Evolutionary conservation across 1,139 yeast genomes (phyloP), one percentile per base, ranked within the genome.

Genomic region (Tardiomyces depauwii): DNA sequence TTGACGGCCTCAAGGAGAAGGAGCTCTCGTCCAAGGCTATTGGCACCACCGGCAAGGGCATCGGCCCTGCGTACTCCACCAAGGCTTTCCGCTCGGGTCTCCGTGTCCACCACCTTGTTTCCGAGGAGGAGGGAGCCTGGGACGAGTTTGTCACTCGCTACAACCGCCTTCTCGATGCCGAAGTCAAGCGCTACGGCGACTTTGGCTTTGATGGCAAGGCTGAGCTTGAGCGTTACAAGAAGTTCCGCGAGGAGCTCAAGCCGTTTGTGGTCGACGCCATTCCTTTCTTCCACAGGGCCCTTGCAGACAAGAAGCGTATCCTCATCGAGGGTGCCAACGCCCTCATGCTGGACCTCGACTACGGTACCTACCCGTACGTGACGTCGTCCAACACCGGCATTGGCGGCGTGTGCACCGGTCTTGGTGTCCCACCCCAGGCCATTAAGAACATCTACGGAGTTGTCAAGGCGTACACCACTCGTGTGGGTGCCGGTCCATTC

Each of bases 401-500:
- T 62, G 99, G 98, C 57, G 99, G 99, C 67, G 98, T 91, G 47
- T 74, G 89, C 61, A 91, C 98, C 42, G 99, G 99, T 53, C 76
- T 93, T 55, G 99, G 97, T 58, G 68, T 91, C 50, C 96, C 98
- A 33, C 98, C 98, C 56, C 77, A 71, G 55, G 71, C 80, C 54
- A 82, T 91, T 58, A 76, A 73, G 47, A 82, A 87, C 63, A 73
- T 88, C 43, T 87, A 82, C 63, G 99, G 99, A 66, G 98, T 91
- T 41, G 97, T 89, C 47, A 91, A 91, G 73, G 98, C 98, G 42
- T 91, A 91, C 68, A 93, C 98, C 44, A 91, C 98, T 40, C 81
- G 99, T 69, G 99, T 91, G 49, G 99, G 99, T 60, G 97, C 88
- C 62, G 99, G 99, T 53, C 98, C 99, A 36, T 91, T 91, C 84